Evolutionary conservation across 345 rosid species (phyloP).

Genomic region (Eucalyptus polybractea): DNA sequence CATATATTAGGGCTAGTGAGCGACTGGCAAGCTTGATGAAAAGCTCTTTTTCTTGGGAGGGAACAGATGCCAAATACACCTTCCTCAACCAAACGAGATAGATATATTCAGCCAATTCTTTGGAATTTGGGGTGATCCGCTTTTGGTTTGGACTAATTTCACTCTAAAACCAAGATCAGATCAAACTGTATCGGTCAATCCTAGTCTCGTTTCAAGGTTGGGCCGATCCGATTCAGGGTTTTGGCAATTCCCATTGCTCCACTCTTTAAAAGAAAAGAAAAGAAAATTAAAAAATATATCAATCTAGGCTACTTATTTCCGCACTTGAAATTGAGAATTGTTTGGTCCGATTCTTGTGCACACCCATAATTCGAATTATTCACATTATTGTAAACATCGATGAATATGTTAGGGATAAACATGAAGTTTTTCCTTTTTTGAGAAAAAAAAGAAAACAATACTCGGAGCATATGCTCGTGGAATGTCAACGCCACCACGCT

Average conservation of each 20-base stretch:
- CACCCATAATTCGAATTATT: no score
- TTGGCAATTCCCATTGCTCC: no score
- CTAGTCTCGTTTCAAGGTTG: no score
- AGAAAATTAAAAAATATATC: no score
- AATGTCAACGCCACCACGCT: background rate
- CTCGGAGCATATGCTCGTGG: background rate
- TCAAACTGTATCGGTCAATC: no score
- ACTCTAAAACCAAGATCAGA: no score
- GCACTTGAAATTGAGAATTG: no score
- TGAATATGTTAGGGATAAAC: background rate
- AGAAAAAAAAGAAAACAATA: no score
- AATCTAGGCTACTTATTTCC: no score
- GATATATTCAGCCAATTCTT: background rate
- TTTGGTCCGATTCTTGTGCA: no score
- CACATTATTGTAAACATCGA: background rate
- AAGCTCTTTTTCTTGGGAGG: background rate
- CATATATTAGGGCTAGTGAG: background rate
- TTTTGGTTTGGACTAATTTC: no score
- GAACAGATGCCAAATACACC: background rate
- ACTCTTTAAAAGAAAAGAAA: no score
- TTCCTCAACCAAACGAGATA: background rate
- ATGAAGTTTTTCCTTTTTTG: background rate
- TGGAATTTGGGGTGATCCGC: background rate
- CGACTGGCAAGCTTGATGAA: background rate
- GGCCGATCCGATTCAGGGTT: accelerated